These are phyloP conservation scores for Colletotrichum shisoi DNA, from an alignment of 2,329 filamentous ascomycete species.

Conservation along the genomic window DNA sequence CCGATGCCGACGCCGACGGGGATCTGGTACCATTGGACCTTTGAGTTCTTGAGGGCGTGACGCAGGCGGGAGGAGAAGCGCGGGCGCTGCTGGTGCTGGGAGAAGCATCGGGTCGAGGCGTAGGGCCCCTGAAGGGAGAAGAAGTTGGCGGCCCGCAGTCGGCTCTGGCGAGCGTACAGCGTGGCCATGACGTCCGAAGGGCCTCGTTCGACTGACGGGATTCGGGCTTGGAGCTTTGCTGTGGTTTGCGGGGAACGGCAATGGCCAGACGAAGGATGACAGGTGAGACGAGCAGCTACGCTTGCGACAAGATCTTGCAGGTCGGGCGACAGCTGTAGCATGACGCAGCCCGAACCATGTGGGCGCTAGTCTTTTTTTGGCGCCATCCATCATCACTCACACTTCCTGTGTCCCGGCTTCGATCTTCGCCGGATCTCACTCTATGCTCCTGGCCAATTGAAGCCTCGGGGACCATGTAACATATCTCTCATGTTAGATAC, in stretches of 20 bases:
- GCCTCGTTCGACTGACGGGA: conserved; percentile 19
- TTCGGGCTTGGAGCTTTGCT: conserved; percentile 24
- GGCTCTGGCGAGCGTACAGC: conserved; percentile 49
- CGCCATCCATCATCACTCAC: too few relatives aligned
- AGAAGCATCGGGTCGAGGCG: conserved; percentile 47
- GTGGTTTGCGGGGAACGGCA: conserved; percentile 20
- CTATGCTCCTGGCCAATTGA: too few relatives aligned
- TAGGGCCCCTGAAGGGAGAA: conserved; percentile 45
- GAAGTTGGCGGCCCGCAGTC: conserved; percentile 47
- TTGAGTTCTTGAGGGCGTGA: conserved; percentile 59
- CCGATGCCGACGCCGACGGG: conserved; percentile 85
- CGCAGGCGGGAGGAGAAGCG: conserved; percentile 62
- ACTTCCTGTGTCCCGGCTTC: too few relatives aligned
- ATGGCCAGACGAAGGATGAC: conserved; percentile 25
- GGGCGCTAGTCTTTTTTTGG: conserved; percentile 33
- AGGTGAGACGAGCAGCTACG: conserved; percentile 1
- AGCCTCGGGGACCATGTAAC: too few relatives aligned
- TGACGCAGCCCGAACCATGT: conserved; percentile 36
- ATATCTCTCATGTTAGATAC: too few relatives aligned
- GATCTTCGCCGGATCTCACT: background rate
- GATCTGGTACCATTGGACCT: conserved; percentile 88
- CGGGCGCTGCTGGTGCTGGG: conserved; percentile 55
- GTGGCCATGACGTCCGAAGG: conserved; percentile 45
- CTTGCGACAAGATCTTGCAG: conserved; percentile 33
- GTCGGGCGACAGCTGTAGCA: conserved; percentile 26